Evolutionary conservation across 2,329 filamentous ascomycete species (phyloP).

Genomic region (Dactylellina cionopaga): DNA sequence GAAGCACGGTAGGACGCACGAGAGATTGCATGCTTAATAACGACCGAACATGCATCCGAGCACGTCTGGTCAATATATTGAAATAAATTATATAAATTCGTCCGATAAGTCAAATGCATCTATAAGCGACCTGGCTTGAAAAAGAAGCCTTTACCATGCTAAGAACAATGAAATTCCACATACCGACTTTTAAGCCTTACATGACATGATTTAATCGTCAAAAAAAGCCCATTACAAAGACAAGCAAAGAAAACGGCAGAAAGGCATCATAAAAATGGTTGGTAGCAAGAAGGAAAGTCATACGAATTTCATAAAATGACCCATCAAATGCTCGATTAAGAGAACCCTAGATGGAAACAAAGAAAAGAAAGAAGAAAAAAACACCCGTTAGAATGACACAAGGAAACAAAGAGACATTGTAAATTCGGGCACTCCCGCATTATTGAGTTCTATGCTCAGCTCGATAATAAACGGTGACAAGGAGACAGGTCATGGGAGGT

Average conservation of each 20-base stretch:
- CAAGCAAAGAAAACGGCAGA: background rate
- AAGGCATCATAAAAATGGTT: slow-evolving; percentile 3
- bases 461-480: background rate
- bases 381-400: slow-evolving; percentile 36
- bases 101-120: too few species aligned
- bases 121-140: too few species aligned
- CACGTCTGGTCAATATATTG: too few species aligned
- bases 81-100: too few species aligned
- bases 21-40: too few species aligned
- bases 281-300: slow-evolving; percentile 1
- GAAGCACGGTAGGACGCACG: too few species aligned
- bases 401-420: background rate
- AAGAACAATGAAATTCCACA: too few species aligned
- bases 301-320: slow-evolving; percentile 5
- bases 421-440: background rate
- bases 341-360: slow-evolving; percentile 45
- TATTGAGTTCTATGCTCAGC: slow-evolving; percentile 6
- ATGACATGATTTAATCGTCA: slow-evolving; percentile 5
- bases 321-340: slow-evolving; percentile 50
- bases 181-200: slow-evolving; percentile 32
- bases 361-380: slow-evolving; percentile 17
- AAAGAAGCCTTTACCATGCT: too few species aligned
- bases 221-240: slow-evolving; percentile 4
- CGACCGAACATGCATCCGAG: too few species aligned
- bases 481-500: background rate